Base-by-base conservation (phyloP, 768 basidiomycete species). In the Rhizopogon vinicolor region DNA sequence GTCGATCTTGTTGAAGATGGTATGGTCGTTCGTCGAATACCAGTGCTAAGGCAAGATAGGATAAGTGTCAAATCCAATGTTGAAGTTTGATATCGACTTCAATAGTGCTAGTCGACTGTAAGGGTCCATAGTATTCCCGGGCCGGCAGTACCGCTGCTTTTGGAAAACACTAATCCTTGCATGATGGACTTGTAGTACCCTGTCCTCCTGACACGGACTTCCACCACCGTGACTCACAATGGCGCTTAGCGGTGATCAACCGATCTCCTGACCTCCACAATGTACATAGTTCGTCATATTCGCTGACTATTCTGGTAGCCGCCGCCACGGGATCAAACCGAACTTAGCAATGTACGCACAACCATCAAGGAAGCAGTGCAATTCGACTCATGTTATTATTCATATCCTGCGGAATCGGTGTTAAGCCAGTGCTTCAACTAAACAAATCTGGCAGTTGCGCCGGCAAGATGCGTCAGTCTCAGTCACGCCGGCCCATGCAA, bases 381-480 rank as follows among this genome's bases (percentile, higher is more conserved):
- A 37, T 37, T 8, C 31, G 8, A 33, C 13, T 33, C 46, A 49
- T 22, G 33, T 19, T 8, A 49, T 35, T 35, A 35, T 31, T 35
- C 13, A 53, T 35, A 14, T 49, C 16, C 31, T 44, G 8, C 16
- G 16, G 48, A 51, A 25, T n/a, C 52, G 43, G 52, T 53, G 52
- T 51, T 25, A 45, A 35, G 31, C 19, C 52, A 51, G 45, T 53
- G 22, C 43, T 25, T 5, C 31, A 44, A 14, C n/a, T 44, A 45
- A 44, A 43, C 10, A 41, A n/a, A 12, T 40, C 25, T 14, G 66
- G 46, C 10, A 2, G 31, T 60, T 22, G 1, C 18, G 16, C 53
- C 56, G 10, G 51, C 60, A 41, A 55, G 60, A 68, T 64, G 66
- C 33, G 44, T 28, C 42, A 28, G 13, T 22, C 35, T 41, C 41